phyloP scores from a whole-genome alignment of 768 basidiomycete species.

The Cantharellus cinnabarinus region DNA sequence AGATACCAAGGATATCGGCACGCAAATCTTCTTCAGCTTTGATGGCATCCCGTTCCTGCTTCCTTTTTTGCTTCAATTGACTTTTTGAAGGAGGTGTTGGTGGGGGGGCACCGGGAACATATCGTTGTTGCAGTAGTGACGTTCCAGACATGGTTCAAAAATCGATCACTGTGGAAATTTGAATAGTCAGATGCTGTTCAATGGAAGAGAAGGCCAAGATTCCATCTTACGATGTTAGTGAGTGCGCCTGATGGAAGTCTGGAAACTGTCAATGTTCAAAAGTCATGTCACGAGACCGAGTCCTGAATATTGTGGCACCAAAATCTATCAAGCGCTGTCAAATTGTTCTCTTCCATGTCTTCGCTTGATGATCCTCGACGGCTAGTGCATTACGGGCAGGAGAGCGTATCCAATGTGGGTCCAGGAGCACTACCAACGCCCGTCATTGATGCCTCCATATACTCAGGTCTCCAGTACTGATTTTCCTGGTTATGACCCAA shows the following conservation, averaged over 20 bases:
- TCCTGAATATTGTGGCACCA: too few species aligned
- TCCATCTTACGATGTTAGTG: too few species aligned
- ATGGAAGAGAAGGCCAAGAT: too few species aligned
- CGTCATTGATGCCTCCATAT: neutral
- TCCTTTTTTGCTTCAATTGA: slow-evolving; percentile 43
- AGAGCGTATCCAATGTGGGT: slow-evolving; percentile 32
- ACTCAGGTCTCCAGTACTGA: slow-evolving; percentile 66
- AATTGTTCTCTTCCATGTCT: neutral
- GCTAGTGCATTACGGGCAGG: slow-evolving; percentile 48
- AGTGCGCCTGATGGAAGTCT: too few species aligned
- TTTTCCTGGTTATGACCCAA: slow-evolving; percentile 75
- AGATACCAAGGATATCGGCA: slow-evolving; percentile 28
- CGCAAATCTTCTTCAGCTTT: slow-evolving; percentile 31
- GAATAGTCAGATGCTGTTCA: too few species aligned
- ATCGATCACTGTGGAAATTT: too few species aligned
- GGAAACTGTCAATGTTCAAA: too few species aligned
- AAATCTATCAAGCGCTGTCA: too few species aligned
- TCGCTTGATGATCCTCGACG: slow-evolving; percentile 21
- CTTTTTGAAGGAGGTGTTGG: slow-evolving; percentile 41
- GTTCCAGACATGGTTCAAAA: too few species aligned
- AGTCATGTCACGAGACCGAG: too few species aligned
- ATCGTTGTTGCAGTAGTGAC: neutral
- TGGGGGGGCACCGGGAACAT: slow-evolving; percentile 60
- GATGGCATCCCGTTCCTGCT: slow-evolving; percentile 27
- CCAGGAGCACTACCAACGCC: neutral